phyloP scores from a whole-genome alignment of 2,329 filamentous ascomycete genomes.

The Ophiocordyceps sinensis region DNA sequence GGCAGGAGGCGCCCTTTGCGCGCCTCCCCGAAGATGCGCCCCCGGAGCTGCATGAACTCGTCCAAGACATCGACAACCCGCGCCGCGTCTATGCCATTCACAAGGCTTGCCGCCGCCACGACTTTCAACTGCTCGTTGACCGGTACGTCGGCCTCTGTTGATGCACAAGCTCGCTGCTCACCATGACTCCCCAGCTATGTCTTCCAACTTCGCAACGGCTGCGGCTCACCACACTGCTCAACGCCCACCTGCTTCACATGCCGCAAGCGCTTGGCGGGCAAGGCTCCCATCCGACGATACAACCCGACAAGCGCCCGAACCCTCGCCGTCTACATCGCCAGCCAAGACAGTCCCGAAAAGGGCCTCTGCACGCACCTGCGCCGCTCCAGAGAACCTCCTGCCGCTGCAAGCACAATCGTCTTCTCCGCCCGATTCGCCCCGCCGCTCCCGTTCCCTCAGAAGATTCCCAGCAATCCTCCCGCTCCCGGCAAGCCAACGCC shows the following conservation, averaged over 20 bases:
- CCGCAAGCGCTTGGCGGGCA: constrained; percentile 50
- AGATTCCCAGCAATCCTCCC: background rate
- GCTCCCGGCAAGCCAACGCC: background rate
- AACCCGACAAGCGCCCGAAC: constrained; percentile 71
- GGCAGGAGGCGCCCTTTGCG: constrained; percentile 46
- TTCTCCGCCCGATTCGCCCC: constrained; percentile 20
- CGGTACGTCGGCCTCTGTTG: constrained; percentile 30
- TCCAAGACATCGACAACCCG: constrained; percentile 47
- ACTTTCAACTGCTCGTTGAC: constrained; percentile 53
- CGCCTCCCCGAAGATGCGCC: constrained; percentile 47
- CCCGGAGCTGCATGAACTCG: constrained; percentile 35
- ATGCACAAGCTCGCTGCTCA: background rate
- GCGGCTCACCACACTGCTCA: constrained; percentile 51
- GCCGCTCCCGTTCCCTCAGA: constrained; percentile 2
- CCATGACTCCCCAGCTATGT: constrained; percentile 46
- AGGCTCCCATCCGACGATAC: constrained; percentile 60
- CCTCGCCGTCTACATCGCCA: constrained; percentile 66
- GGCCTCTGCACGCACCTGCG: constrained; percentile 47
- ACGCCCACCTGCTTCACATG: constrained; percentile 72
- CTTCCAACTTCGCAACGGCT: constrained; percentile 69
- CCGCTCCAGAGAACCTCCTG: constrained; percentile 25
- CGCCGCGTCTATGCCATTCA: constrained; percentile 46
- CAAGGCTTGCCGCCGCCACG: constrained; percentile 43
- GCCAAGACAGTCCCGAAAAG: constrained; percentile 60
- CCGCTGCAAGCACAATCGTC: constrained; percentile 30